A percentile compares a stretch with the other conserved stretches of the same genome.
These are phyloP conservation scores for Austroboletus eburneus DNA, from an alignment of 768 basidiomycete genomes.

Conservation along the genomic window DNA sequence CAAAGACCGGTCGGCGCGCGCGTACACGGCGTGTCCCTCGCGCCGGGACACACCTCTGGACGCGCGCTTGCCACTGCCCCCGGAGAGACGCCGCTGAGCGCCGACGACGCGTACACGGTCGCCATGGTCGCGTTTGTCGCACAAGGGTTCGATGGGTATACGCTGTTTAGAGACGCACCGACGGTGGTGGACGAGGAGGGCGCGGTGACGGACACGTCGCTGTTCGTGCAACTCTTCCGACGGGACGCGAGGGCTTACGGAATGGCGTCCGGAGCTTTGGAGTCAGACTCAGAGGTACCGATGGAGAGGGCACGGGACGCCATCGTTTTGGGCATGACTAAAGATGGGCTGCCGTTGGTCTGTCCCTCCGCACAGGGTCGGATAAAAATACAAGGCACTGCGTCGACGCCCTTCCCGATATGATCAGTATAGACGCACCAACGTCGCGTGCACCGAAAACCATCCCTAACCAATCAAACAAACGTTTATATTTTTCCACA, in stretches of 20 bases:
- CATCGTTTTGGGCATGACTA: neutral
- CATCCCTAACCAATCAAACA: too few relatives aligned
- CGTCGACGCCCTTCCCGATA: neutral
- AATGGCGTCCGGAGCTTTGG: neutral
- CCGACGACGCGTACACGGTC: conserved; percentile 1
- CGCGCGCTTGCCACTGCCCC: too few relatives aligned
- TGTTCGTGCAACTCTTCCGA: conserved; percentile 9
- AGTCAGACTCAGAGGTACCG: neutral
- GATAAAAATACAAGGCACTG: conserved; percentile 6
- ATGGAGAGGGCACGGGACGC: conserved; percentile 8
- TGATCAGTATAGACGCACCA: too few relatives aligned
- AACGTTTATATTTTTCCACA: too few relatives aligned
- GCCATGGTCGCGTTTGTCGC: conserved; percentile 10
- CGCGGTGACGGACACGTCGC: conserved; percentile 3
- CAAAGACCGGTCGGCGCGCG: conserved; percentile 3
- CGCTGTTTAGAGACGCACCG: conserved; percentile 2
- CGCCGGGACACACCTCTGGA: neutral
- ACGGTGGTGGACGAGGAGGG: conserved; percentile 4
- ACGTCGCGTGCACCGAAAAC: too few relatives aligned
- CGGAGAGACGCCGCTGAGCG: neutral
- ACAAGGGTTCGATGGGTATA: conserved; percentile 9
- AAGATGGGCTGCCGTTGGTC: neutral
- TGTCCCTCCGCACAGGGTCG: conserved; percentile 12
- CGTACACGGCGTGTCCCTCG: neutral
- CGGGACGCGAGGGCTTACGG: conserved; percentile 1